These are phyloP conservation scores for Leptographium galeiforme DNA, from an alignment of 2,329 filamentous ascomycete genomes.

Conservation along the genomic window DNA sequence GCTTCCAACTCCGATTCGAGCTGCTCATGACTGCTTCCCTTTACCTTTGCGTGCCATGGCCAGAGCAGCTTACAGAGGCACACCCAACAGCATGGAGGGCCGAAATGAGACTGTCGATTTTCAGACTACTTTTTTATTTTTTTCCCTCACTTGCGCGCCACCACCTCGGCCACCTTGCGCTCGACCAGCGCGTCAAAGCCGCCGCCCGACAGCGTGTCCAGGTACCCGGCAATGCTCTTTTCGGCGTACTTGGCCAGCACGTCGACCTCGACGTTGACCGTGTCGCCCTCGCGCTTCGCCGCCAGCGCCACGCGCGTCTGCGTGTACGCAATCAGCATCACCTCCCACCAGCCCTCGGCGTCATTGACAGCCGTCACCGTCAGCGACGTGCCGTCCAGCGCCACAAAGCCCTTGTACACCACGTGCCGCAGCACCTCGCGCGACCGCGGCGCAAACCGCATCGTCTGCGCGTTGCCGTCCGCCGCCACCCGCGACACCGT, in stretches of 20 bases:
- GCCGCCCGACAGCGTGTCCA: constrained; percentile 39
- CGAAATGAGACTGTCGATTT: background rate
- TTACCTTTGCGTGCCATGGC: too few species aligned
- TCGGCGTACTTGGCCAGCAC: constrained; percentile 76
- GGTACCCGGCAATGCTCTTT: constrained; percentile 77
- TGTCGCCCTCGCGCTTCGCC: constrained; percentile 62
- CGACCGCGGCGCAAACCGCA: constrained; percentile 59
- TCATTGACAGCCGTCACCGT: constrained; percentile 84
- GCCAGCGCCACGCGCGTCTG: constrained; percentile 83
- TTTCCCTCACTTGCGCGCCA: constrained; percentile 24
- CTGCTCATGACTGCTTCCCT: too few species aligned
- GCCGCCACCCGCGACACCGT: constrained; percentile 56
- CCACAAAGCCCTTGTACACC: constrained; percentile 92
- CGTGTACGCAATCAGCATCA: constrained; percentile 96
- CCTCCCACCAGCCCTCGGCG: constrained; percentile 67
- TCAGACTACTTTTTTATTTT: background rate
- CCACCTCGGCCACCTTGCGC: constrained; percentile 59
- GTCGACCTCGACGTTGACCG: constrained; percentile 87
- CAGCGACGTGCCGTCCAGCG: constrained; percentile 86
- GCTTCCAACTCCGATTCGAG: too few species aligned
- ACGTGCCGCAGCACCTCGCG: constrained; percentile 67
- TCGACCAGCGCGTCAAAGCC: constrained; percentile 58
- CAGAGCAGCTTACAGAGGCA: too few species aligned
- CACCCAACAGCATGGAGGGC: too few species aligned
- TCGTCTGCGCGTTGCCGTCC: constrained; percentile 83